Conservation (phyloP, 768 basidiomycete species). For the Calocera viscosa region DNA sequence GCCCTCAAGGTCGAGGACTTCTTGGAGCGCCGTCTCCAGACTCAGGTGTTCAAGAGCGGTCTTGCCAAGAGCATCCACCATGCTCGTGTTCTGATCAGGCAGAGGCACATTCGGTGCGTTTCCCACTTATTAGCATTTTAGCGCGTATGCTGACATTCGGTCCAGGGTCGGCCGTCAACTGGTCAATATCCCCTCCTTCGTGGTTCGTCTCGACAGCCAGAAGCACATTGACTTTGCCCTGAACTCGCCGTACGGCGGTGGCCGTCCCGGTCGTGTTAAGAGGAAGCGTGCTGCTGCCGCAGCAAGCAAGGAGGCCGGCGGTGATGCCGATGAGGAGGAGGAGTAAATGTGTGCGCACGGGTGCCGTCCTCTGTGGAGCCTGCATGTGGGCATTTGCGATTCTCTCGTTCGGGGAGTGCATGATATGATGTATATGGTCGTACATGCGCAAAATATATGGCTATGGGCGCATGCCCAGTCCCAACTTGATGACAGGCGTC, state of each 20-base stretch:
- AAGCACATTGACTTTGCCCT: slow-evolving; percentile 99
- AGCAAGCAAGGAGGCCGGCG: slow-evolving; percentile 81
- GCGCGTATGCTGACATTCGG: slow-evolving; percentile 9
- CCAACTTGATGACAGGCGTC: too few relatives aligned
- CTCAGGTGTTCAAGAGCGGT: slow-evolving; percentile 98
- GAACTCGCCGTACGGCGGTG: slow-evolving; percentile 93
- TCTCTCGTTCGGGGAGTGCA: slow-evolving; percentile 4
- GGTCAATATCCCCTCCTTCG: slow-evolving; percentile 96
- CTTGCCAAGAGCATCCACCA: slow-evolving; percentile 98
- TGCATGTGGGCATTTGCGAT: not conserved
- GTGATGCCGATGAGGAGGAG: slow-evolving; percentile 84
- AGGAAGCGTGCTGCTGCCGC: slow-evolving; percentile 93
- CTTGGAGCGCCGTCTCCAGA: slow-evolving; percentile 97
- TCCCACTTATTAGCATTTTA: not conserved
- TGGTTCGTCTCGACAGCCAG: slow-evolving; percentile 98
- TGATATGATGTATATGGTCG: slow-evolving; percentile 6
- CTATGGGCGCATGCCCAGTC: slow-evolving; percentile 4
- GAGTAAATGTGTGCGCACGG: slow-evolving; percentile 25
- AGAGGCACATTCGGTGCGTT: slow-evolving; percentile 90
- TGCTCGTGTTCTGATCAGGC: slow-evolving; percentile 93
- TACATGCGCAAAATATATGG: slow-evolving; percentile 10
- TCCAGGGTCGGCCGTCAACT: slow-evolving; percentile 92
- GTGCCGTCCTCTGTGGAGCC: not conserved
- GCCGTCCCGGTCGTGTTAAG: slow-evolving; percentile 91
- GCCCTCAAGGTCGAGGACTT: slow-evolving; percentile 99